Conservation (phyloP, 2,329 filamentous ascomycete genomes). For the Graphilbum sp. region DNA sequence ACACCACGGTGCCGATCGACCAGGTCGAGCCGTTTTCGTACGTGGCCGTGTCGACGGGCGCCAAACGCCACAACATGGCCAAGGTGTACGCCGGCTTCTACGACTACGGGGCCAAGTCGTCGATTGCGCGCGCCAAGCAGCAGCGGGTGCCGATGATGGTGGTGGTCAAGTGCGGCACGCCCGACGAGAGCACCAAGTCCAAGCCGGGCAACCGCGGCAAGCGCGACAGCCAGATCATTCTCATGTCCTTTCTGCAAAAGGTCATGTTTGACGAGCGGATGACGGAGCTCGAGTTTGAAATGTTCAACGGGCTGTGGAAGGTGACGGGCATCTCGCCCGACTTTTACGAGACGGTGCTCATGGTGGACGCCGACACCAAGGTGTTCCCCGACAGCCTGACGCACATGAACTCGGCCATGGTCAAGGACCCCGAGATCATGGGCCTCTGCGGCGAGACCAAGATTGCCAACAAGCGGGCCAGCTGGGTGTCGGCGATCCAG, state of each 20-base stretch:
- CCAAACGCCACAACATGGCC: constrained; percentile 98
- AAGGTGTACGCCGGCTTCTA: constrained; percentile 98
- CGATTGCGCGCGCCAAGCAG: constrained; percentile 71
- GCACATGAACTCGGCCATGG: constrained; percentile 98
- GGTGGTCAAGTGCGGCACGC: constrained; percentile 88
- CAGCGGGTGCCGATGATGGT: constrained; percentile 97
- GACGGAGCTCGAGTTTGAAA: constrained; percentile 98
- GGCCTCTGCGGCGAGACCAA: constrained; percentile 97
- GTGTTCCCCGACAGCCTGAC: constrained; percentile 97
- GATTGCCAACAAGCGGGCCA: constrained; percentile 93
- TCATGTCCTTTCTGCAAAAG: constrained; percentile 99
- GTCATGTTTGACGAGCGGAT: constrained; percentile 99
- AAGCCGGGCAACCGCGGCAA: constrained; percentile 98
- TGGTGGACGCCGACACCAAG: constrained; percentile 98
- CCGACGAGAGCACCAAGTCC: constrained; percentile 60
- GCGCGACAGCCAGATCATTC: constrained; percentile 94
- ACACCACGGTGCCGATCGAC: constrained; percentile 61
- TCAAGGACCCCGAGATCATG: constrained; percentile 98
- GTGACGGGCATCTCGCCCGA: constrained; percentile 96
- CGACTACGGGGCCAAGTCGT: constrained; percentile 72
- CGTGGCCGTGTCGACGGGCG: constrained; percentile 85
- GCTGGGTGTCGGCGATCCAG: constrained; percentile 95
- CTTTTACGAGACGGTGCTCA: constrained; percentile 94
- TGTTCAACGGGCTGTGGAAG: constrained; percentile 99
- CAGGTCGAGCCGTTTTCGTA: constrained; percentile 88